Evolutionary conservation across 2,329 filamentous ascomycete genomes (phyloP).

Genomic region (Metarhizium robertsii): DNA sequence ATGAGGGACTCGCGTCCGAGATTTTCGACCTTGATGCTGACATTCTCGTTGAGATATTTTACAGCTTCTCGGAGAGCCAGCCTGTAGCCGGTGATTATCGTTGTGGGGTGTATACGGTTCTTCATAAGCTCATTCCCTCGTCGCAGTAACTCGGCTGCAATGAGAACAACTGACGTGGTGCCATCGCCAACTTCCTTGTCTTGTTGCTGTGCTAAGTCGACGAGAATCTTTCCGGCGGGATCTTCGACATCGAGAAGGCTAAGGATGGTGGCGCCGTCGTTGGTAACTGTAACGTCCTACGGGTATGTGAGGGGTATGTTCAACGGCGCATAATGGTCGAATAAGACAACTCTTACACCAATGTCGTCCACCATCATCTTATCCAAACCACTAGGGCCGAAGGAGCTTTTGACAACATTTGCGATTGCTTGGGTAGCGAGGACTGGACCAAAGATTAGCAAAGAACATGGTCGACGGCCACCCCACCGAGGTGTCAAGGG

Average conservation of each 20-base stretch:
- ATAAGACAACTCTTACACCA: slow-evolving; percentile 49
- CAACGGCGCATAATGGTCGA: neutral
- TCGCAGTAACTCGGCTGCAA: slow-evolving; percentile 88
- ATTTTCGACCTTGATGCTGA: slow-evolving; percentile 89
- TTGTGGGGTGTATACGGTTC: slow-evolving; percentile 99
- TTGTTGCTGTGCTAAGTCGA: slow-evolving; percentile 95
- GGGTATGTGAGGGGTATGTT: neutral
- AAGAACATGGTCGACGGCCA: neutral
- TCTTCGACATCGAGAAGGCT: slow-evolving; percentile 94
- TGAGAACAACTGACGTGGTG: slow-evolving; percentile 94
- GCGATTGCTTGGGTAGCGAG: slow-evolving; percentile 93
- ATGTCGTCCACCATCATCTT: slow-evolving; percentile 99
- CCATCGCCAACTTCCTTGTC: slow-evolving; percentile 99
- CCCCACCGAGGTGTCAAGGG: slow-evolving; percentile 1
- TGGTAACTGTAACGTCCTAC: slow-evolving; percentile 95
- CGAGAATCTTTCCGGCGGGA: slow-evolving; percentile 94
- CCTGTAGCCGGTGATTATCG: slow-evolving; percentile 97
- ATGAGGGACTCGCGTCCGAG: slow-evolving; percentile 84
- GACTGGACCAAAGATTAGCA: slow-evolving; percentile 40
- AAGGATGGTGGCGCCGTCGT: slow-evolving; percentile 95
- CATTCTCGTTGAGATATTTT: slow-evolving; percentile 98
- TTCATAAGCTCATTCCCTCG: slow-evolving; percentile 97
- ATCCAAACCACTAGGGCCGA: slow-evolving; percentile 91
- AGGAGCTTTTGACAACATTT: slow-evolving; percentile 98
- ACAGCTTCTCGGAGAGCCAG: slow-evolving; percentile 91